Conservation (phyloP, 345 rosid species). For the Carallia pectinifolia region DNA sequence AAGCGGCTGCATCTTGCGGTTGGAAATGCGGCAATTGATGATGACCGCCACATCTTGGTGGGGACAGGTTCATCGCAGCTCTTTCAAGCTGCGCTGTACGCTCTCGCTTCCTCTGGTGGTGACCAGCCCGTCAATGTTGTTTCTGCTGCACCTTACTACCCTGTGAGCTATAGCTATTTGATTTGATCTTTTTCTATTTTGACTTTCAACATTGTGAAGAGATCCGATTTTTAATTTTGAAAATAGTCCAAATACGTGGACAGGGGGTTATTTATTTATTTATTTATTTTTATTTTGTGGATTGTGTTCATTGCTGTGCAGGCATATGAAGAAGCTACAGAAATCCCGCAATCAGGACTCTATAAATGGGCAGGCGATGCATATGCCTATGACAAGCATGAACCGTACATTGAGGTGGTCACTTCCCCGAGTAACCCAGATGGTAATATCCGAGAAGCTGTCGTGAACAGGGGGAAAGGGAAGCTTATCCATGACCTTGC, state of each 20-base stretch:
- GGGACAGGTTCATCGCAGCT: constrained; percentile 94
- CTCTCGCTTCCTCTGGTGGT: constrained; percentile 48
- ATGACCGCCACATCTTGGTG: constrained; percentile 46
- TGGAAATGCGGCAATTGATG: constrained; percentile 62
- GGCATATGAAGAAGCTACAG: constrained; percentile 61
- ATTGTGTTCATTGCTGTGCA: constrained; percentile 17
- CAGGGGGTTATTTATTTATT: neutral
- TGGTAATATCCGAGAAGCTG: constrained; percentile 60
- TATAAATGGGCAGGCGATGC: constrained; percentile 93
- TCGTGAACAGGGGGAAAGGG: constrained; percentile 59
- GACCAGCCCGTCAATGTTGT: constrained; percentile 66
- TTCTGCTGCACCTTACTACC: constrained; percentile 85
- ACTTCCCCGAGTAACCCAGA: constrained; percentile 90
- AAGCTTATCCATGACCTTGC: constrained; percentile 75
- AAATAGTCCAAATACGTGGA: too few relatives aligned
- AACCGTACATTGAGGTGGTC: constrained; percentile 63
- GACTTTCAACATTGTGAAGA: neutral
- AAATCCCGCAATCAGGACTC: constrained; percentile 54
- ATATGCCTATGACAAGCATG: constrained; percentile 46
- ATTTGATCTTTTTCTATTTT: constrained; percentile 6
- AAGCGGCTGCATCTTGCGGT: constrained; percentile 53
- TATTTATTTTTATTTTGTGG: neutral
- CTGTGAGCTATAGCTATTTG: constrained; percentile 41
- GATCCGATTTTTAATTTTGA: too few relatives aligned
- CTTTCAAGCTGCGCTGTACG: constrained; percentile 67